These are phyloP conservation scores for Candida ponderosae DNA, from an alignment of 805 yeast species.

Conservation along the genomic window DNA sequence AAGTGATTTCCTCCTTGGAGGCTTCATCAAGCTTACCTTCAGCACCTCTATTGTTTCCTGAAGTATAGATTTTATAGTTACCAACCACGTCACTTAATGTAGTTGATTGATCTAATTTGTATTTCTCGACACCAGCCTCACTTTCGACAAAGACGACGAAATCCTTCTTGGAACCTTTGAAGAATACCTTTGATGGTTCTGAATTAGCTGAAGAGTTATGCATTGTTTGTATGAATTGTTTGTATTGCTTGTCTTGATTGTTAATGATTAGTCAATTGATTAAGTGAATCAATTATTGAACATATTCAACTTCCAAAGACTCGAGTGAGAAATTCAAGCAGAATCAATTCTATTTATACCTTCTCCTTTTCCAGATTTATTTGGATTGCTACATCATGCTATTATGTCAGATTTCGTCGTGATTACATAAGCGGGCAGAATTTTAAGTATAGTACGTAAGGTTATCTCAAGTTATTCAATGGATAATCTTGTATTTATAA, in stretches of 20 bases:
- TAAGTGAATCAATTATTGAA: too few relatives aligned
- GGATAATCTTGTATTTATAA: too few relatives aligned
- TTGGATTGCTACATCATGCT: too few relatives aligned
- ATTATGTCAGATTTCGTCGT: too few relatives aligned
- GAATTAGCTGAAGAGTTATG: conserved; percentile 18
- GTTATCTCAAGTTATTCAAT: too few relatives aligned
- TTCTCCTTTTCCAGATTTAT: too few relatives aligned
- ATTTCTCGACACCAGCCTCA: conserved; percentile 38
- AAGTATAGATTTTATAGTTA: conserved; percentile 55
- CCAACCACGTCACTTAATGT: conserved; percentile 60
- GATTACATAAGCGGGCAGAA: too few relatives aligned
- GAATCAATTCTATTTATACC: too few relatives aligned
- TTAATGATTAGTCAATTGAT: too few relatives aligned
- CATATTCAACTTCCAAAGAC: too few relatives aligned
- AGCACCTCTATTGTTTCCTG: conserved; percentile 53
- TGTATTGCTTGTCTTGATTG: not conserved
- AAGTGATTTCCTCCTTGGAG: conserved; percentile 51
- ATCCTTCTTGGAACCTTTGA: conserved; percentile 58
- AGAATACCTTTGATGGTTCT: conserved; percentile 43
- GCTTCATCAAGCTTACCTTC: conserved; percentile 71
- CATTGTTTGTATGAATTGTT: not conserved
- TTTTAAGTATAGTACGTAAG: too few relatives aligned
- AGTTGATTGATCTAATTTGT: conserved; percentile 37
- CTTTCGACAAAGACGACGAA: conserved; percentile 60
- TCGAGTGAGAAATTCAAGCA: too few relatives aligned